A percentile compares a stretch with the other conserved stretches of the same genome.
Evolutionary conservation across 768 basidiomycete genomes (phyloP).

Genomic region (Calocybe indica): DNA sequence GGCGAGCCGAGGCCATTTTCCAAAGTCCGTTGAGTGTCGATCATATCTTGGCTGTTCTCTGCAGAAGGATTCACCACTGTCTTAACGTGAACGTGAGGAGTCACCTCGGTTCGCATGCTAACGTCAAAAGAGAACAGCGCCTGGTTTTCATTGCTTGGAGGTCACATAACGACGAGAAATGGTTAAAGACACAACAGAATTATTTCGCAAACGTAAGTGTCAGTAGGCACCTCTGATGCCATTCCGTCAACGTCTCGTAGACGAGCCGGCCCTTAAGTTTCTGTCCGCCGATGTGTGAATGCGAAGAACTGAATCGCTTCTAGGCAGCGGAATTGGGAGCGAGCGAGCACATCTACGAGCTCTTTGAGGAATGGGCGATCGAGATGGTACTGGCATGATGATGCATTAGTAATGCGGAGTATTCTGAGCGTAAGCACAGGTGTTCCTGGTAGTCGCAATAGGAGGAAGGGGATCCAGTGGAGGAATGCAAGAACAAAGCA

Average conservation of each 20-base stretch:
- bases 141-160: no score
- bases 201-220: constrained; percentile 5
- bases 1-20: no score
- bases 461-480: constrained; percentile 20
- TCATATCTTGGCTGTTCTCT: no score
- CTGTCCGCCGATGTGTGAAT: constrained; percentile 13
- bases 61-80: no score
- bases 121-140: no score
- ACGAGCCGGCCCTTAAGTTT: constrained; percentile 10
- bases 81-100: no score
- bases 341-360: constrained; percentile 13
- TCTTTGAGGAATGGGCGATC: constrained; percentile 19
- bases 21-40: no score
- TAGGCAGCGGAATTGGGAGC: constrained; percentile 14
- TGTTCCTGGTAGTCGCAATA: constrained; percentile 11
- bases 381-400: constrained; percentile 24
- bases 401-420: constrained; percentile 20
- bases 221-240: constrained; percentile 4
- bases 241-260: constrained; percentile 4
- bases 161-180: no score
- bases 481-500: constrained; percentile 21
- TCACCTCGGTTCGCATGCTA: no score
- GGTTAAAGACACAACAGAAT: background rate
- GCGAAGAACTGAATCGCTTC: constrained; percentile 21
- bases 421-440: constrained; percentile 10